Evolutionary conservation across 106 monocot species (phyloP), one percentile per base, ranked within the genome.

Genomic region (Narthecium ossifragum): DNA sequence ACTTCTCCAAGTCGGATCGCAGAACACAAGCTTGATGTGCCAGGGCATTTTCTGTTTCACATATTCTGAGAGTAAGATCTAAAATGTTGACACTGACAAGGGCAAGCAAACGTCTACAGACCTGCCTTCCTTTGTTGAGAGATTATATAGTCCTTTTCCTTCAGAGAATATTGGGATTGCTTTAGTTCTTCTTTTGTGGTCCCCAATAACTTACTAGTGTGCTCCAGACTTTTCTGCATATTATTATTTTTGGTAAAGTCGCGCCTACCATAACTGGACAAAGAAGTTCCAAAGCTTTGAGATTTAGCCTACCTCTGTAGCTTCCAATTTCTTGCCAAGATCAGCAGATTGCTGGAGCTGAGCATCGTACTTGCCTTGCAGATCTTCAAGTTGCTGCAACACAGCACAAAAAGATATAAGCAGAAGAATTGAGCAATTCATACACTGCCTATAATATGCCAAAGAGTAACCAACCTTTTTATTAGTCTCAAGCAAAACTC

Each of bases 101-200:
- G 8, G 37, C 47, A 8, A 38, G 9, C 34, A 52, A 31, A 31
- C n/a, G 36, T 13, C 29, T 23, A 64, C 71, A 41, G 21, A 91
- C 98, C 98, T 36, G 98, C 84, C 62, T 80, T 85, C 52, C 51
- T 81, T 59, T 91, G 91, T 32, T 99, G 76, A 10, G 81, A 72
- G 54, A 99, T 99, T 53, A 99, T 65, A 49, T 75, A 99, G 21
- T 91, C 91, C 33, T 82, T 99, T 66, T 87, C 91, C 53, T 82
- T 88, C 22, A 87, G 34, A 29, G 34, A 30, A 69, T 99, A 99
- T 32, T 91, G 79, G 0, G 71, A 67, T 33, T 75, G 71, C 55
- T 84, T 85, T n/a, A 99, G 69, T 27, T 99, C 98, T 50, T 91
- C 91, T 55, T 74, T 81, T 34, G 74, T 34, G 4, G 71, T 45